phyloP scores from a whole-genome alignment of 495 filamentous ascomycete genomes.

The Penicillium chermesinum region DNA sequence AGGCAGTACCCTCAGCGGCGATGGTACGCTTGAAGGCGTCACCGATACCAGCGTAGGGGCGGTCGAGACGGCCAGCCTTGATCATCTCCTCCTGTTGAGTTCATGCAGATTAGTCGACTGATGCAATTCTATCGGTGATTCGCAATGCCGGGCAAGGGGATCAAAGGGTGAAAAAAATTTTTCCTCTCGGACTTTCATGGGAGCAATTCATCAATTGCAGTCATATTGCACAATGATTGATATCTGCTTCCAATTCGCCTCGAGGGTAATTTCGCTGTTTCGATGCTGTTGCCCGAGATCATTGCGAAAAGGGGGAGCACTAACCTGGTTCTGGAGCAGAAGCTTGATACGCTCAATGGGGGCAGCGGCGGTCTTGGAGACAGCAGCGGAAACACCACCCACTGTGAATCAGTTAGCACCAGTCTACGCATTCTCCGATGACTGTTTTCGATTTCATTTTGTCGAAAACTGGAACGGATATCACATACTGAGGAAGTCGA shows the following conservation, averaged over 20 bases:
- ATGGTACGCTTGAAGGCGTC: slow-evolving; percentile 94
- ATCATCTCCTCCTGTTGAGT: slow-evolving; percentile 93
- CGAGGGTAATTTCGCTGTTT: not conserved
- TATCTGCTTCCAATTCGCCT: no score
- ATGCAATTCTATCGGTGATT: not conserved
- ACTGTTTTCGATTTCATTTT: not conserved
- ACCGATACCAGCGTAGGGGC: slow-evolving; percentile 86
- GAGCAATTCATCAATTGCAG: not conserved
- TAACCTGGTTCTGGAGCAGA: slow-evolving; percentile 99
- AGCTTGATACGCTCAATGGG: slow-evolving; percentile 99
- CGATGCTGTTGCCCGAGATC: not conserved
- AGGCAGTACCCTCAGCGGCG: slow-evolving; percentile 70
- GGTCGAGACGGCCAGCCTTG: slow-evolving; percentile 95
- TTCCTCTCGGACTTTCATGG: not conserved
- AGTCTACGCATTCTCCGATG: no score
- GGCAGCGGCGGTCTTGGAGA: slow-evolving; percentile 99
- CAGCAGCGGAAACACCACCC: slow-evolving; percentile 99
- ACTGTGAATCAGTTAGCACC: slow-evolving; percentile 55
- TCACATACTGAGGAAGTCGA: slow-evolving; percentile 96
- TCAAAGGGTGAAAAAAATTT: slow-evolving; percentile 4
- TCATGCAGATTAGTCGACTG: slow-evolving; percentile 14
- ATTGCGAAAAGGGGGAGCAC: slow-evolving; percentile 11
- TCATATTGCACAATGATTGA: not conserved
- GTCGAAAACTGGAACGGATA: slow-evolving; percentile 5
- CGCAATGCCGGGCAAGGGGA: slow-evolving; percentile 10